Evolutionary conservation across 2,329 filamentous ascomycete species (phyloP).

Genomic region (Fusarium vanettenii): DNA sequence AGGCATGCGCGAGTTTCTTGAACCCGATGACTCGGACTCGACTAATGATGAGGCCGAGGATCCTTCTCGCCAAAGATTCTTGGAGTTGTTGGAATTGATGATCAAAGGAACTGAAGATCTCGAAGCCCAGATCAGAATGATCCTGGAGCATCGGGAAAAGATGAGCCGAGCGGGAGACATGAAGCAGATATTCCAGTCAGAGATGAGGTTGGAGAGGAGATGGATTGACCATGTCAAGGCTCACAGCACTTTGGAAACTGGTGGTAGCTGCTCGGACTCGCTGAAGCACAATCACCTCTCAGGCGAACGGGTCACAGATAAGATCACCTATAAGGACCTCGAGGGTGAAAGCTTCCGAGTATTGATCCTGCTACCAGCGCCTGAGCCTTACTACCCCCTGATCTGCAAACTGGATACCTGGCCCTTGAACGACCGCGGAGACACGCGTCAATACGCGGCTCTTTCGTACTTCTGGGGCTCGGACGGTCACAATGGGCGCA

Average conservation of each 20-base stretch:
- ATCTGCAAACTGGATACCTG: neutral
- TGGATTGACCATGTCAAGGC: neutral
- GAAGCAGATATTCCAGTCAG: neutral
- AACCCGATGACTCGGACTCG: neutral
- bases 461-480: neutral
- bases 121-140: neutral
- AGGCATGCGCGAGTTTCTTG: neutral
- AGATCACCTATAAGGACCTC: neutral
- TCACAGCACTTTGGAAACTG: neutral
- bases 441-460: neutral
- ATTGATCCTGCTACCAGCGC: neutral
- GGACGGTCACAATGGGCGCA: neutral
- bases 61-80: neutral
- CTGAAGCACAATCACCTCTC: neutral
- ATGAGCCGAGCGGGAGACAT: neutral
- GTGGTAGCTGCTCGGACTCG: neutral
- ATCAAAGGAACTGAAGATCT: neutral
- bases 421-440: neutral
- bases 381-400: neutral
- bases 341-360: neutral
- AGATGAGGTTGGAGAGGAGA: neutral
- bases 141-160: neutral
- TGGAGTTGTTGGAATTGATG: neutral
- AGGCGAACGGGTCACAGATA: neutral
- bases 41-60: neutral